Evolutionary conservation across 2,329 filamentous ascomycete genomes (phyloP), one percentile per base, ranked within the genome.

Genomic region (Penicillium sp.): DNA sequence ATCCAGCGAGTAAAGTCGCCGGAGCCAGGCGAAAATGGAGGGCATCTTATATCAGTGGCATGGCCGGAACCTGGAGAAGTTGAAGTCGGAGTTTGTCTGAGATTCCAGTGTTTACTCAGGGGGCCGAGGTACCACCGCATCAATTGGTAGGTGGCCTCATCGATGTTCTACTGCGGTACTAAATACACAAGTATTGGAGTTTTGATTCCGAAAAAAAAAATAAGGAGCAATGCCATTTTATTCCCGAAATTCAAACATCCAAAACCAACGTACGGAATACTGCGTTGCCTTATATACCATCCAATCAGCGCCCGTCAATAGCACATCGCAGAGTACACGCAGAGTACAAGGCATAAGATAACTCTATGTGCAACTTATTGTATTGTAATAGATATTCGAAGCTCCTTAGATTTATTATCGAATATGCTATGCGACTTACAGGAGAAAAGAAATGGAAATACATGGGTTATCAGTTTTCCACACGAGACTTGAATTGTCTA

Each of bases 1-100:
- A 64, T 87, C 83, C 52, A 86, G 79, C 52, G 83, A 84, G 71
- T 86, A 87, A 18, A 87, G 73, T 59, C 77, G 77, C 64, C 77
- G 76, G 51, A 84, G 62, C 68, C 76, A 79, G 56, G 72, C 68
- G 50, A 81, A 66, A 51, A 74, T 66, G 66, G 65, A 68, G 60
- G 75, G 76, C 76, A 79, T 79, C 61, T 70, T 73, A 62, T 51
- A 61, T 53, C 62, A 56, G 48, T 63, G 62, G 65, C 72, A 74
- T 71, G 50, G 60, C 63, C 45, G 52, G 52, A 45, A 39, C 47
- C 45, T 50, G 51, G 40, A 51, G 30, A 55, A 44, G 47, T 50
- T 34, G 56, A 61, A 54, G 43, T 45, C 34, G 52, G 40, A 42
- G 57, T 26, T 41, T 30, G 32, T 40, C 27, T 14, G 47, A 56